Base-by-base conservation (phyloP, 139 green algal species). In the Micromonas pusilla region DNA sequence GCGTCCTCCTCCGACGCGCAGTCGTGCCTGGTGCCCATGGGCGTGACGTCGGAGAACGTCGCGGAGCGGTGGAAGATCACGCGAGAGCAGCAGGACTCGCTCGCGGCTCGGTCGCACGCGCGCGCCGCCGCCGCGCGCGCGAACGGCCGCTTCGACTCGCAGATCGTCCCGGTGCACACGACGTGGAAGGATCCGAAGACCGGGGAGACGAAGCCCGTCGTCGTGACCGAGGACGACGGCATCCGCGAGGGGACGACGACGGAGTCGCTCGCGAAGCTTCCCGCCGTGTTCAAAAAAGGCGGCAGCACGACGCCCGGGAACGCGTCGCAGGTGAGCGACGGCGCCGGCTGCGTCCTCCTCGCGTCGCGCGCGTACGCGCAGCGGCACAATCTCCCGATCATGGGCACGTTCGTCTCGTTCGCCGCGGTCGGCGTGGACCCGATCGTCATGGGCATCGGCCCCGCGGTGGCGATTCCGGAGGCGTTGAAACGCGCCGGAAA, bases 1-100 rank as follows among this genome's bases (percentile, higher is more conserved):
- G 83, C 84, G 83, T 76, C 79, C 36, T 86, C 76, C 81, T 65
- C 82, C 37, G 82, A 90, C 78, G 95, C 94, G 32, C 81, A 91
- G 73, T 86, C 89, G 79, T 99, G 95, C 88, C 84, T 99, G 67
- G 83, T 99, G 74, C 95, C 95, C 33, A 99, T 99, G 95, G 95
- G 94, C n/a, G 82, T 98, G 52, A 99, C 94, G 33, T 96, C 88
- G 28, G 95, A 99, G 88, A 99, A 99, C 76, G 95, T 99, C 76
- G 93, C 95, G 0, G 90, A 89, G 20, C 87, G 90, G 67, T 99
- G 91, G 45, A 16, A 57, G 16, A 83, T 99, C 53, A 73, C 81
- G 23, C 85, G 86, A 28, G 79, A 84, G 64, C 60, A 65, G 45
- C 93, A 97, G 89, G 94, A 98, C 81, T 79, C 82, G 45, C 66